These are phyloP conservation scores for Diaporthe ampelina DNA, from an alignment of 2,329 filamentous ascomycete species.

Conservation along the genomic window DNA sequence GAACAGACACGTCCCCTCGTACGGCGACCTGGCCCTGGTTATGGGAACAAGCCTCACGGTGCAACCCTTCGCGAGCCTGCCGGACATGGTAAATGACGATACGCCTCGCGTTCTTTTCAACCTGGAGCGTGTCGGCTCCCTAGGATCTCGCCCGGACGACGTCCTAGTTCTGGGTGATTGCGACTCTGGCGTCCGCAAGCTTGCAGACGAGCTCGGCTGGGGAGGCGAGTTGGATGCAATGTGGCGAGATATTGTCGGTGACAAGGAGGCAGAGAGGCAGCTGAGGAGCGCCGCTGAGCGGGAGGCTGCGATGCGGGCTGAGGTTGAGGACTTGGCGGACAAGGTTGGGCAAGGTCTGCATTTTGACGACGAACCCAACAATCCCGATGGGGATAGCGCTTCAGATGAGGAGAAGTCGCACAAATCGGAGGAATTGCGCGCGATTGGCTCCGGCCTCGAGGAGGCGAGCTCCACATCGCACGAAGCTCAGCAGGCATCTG, in stretches of 20 bases:
- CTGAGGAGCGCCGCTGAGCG: conserved; percentile 52
- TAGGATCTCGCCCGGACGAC: conserved; percentile 86
- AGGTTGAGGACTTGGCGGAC: conserved; percentile 54
- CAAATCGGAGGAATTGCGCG: not conserved
- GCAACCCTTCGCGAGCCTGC: conserved; percentile 89
- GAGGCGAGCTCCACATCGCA: not conserved
- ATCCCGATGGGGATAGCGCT: not conserved
- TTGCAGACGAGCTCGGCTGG: conserved; percentile 90
- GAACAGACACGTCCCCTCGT: conserved; percentile 65
- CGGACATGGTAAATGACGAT: conserved; percentile 70
- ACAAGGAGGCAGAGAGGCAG: conserved; percentile 68
- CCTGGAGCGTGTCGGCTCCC: conserved; percentile 81
- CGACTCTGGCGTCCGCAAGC: conserved; percentile 82
- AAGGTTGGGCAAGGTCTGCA: conserved; percentile 49
- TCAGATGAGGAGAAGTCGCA: conserved; percentile 2
- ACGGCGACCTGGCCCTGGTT: conserved; percentile 54
- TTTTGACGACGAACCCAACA: conserved; percentile 38
- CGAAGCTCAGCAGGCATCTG: not conserved
- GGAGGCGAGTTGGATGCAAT: conserved; percentile 81
- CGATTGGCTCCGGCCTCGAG: conserved; percentile 2
- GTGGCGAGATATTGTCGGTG: conserved; percentile 79
- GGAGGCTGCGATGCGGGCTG: conserved; percentile 56
- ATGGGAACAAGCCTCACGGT: conserved; percentile 90
- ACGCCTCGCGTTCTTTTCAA: conserved; percentile 90
- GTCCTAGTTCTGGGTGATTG: conserved; percentile 87